Conservation (phyloP, 345 rosid genomes). For the Heritiera littoralis region DNA sequence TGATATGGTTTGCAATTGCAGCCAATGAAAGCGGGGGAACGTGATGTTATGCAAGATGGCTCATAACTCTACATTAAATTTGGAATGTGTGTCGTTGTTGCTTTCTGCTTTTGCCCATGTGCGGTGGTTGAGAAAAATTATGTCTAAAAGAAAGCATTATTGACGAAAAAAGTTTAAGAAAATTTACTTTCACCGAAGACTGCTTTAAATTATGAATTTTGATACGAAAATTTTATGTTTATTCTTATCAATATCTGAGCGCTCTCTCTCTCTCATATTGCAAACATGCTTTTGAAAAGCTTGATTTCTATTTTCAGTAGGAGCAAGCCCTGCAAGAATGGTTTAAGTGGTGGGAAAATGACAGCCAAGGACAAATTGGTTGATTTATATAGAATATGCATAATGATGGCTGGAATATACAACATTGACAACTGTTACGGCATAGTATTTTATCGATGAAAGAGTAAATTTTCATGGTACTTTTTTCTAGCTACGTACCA, state of each 20-base stretch:
- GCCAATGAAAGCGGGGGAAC: slow-evolving; percentile 4
- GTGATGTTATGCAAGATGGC: not conserved
- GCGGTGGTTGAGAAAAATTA: slow-evolving; percentile 30
- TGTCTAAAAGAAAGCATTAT: slow-evolving; percentile 24
- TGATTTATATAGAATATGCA: not conserved
- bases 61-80: slow-evolving; percentile 3
- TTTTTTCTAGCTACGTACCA: not conserved
- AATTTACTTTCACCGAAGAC: slow-evolving; percentile 6
- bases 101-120: slow-evolving; percentile 23
- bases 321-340: not conserved
- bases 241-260: too few species aligned
- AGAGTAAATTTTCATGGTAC: not conserved
- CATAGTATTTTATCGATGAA: too few species aligned
- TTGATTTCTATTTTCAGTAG: not conserved
- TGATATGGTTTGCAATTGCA: not conserved
- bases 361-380: not conserved
- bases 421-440: too few species aligned
- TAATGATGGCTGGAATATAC: not conserved
- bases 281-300: not conserved
- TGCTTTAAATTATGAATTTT: too few species aligned
- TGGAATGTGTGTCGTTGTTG: slow-evolving; percentile 1
- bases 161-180: slow-evolving; percentile 21
- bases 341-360: not conserved
- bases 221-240: too few species aligned
- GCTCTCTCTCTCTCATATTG: not conserved